Percentiles rank a stretch among this genome's conserved stretches.
Evolutionary conservation across 2,329 filamentous ascomycete species (phyloP).

Genomic region (Aaosphaeria pasadenensis): DNA sequence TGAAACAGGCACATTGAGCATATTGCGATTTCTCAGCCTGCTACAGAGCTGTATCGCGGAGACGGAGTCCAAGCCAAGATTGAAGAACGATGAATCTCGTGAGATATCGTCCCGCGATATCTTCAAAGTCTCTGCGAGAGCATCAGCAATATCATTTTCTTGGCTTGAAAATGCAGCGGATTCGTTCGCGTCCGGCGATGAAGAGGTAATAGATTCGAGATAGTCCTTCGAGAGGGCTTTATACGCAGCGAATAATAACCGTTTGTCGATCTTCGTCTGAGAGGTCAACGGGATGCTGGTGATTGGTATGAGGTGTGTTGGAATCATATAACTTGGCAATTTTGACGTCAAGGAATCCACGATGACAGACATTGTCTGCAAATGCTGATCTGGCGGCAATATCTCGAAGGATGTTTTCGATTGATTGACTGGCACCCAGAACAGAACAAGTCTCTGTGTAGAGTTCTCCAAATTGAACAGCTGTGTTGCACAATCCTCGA

Average conservation of each 20-base stretch:
- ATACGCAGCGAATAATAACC: constrained; percentile 51
- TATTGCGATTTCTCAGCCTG: constrained; percentile 48
- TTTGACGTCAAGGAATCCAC: constrained; percentile 54
- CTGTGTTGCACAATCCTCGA: constrained; percentile 64
- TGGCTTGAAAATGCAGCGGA: constrained; percentile 49
- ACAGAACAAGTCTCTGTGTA: constrained; percentile 60
- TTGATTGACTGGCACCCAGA: constrained; percentile 57
- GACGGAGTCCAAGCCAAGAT: constrained; percentile 80
- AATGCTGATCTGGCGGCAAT: constrained; percentile 36
- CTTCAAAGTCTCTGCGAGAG: constrained; percentile 52
- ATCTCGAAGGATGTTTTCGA: constrained; percentile 29
- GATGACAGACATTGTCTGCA: constrained; percentile 39
- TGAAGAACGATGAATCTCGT: constrained; percentile 69
- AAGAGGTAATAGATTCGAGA: constrained; percentile 42
- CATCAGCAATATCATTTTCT: constrained; percentile 56
- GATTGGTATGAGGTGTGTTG: constrained; percentile 69
- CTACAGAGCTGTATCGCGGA: constrained; percentile 71
- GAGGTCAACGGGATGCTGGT: constrained; percentile 66
- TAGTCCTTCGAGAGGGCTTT: constrained; percentile 43
- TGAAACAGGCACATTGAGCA: constrained; percentile 61
- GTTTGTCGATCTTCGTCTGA: constrained; percentile 71
- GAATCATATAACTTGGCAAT: constrained; percentile 77
- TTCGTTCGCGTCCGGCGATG: constrained; percentile 27
- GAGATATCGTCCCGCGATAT: constrained; percentile 49
- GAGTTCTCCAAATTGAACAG: constrained; percentile 47